Evolutionary conservation across 2,329 filamentous ascomycete species (phyloP).

Genomic region (Penicillium digitatum): DNA sequence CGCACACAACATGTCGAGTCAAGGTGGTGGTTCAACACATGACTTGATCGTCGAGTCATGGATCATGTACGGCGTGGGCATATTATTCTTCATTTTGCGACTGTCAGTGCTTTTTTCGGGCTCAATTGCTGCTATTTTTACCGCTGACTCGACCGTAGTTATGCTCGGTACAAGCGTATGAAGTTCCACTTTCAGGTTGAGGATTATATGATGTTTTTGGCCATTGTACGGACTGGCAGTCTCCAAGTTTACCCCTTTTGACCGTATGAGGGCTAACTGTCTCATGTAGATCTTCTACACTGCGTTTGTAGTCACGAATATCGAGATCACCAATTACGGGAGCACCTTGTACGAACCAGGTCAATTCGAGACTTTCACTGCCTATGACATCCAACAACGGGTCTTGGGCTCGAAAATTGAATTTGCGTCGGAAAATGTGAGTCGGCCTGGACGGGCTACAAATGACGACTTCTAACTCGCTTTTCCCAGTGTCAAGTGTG

Average conservation of each 20-base stretch:
- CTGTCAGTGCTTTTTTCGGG: background rate
- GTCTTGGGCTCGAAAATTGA: background rate
- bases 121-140: background rate
- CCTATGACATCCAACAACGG: background rate
- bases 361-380: background rate
- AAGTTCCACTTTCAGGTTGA: background rate
- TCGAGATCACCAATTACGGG: background rate
- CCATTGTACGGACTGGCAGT: background rate
- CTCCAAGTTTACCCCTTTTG: background rate
- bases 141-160: background rate
- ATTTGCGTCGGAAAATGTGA: background rate
- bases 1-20: background rate
- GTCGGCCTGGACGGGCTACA: background rate
- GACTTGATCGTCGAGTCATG: background rate
- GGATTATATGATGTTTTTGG: background rate
- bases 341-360: background rate
- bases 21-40: background rate
- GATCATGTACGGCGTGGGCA: background rate
- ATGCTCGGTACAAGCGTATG: background rate
- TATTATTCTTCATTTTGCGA: background rate
- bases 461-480: background rate
- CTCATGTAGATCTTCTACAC: background rate
- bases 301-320: background rate
- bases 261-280: background rate
- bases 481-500: background rate